Evolutionary conservation across 2,329 filamentous ascomycete species (phyloP), one percentile per base, ranked within the genome.

Genomic region (Neodidymelliopsis sp.): DNA sequence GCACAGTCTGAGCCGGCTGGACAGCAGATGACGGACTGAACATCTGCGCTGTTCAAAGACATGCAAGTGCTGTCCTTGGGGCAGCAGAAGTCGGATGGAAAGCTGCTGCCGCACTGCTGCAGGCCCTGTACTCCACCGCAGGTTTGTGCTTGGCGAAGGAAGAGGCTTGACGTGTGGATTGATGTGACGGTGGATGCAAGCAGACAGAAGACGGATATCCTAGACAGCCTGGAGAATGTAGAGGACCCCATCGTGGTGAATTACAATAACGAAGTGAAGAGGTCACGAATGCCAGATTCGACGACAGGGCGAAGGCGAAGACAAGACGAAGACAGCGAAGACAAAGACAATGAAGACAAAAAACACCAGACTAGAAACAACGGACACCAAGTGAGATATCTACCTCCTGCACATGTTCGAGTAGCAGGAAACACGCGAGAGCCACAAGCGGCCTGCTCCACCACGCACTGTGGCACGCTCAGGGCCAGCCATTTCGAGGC

Each of bases 21-120:
- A 66, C 89, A 92, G 75, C 89, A 92, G 37, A 91, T 75, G 11
- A 86, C 79, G 0, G 87, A 89, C 5, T 86, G 86, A 33, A 78
- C 75, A n/a, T 76, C 82, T 9, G 86, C 86, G 34, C 70, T 71
- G 62, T 77, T 75, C 35, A 91, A 79, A 1, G 79, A 62, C 29
- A 84, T 75, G 72, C 89, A 92, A 2, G 66, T 77, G 6, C 78
- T 74, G 13, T 68, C 72, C 20, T 72, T 53, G 3, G 79, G 72
- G 65, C 89, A 92, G 76, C 88, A 91, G 67, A 91, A 90, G 66
- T 81, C 78, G 40, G 75, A 75, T 1, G 87, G 86, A 16, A 89
- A 77, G 22, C 74, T 76, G 20, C 73, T 53, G 18, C 79, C 72
- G 66, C 87, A 90, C 57, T 78, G 76, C 13, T 73, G 69, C 46